These are phyloP conservation scores for Solanum clarkiae DNA, from an alignment of 257 asterid genomes.

Conservation along the genomic window DNA sequence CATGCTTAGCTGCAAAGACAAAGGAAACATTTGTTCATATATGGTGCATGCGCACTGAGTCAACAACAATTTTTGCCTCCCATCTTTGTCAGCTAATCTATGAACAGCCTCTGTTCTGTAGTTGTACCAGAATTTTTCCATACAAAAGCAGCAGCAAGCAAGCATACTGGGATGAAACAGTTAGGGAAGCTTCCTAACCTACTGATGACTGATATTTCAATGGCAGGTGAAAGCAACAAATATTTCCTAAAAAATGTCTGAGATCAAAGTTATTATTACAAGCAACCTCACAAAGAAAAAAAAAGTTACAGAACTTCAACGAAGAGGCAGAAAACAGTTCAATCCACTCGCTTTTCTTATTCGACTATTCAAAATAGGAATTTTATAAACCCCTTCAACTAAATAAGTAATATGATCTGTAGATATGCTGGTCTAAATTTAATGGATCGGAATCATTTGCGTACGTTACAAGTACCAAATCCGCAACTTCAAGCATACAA, in stretches of 20 bases:
- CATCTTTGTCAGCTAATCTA: not conserved
- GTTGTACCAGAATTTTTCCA: not conserved
- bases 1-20: constrained; percentile 52
- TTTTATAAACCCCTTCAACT: not conserved
- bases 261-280: not conserved
- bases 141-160: not conserved
- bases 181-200: not conserved
- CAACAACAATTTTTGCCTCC: not conserved
- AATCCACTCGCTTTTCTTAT: not conserved
- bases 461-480: not conserved
- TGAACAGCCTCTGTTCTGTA: not conserved
- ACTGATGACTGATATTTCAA: not conserved
- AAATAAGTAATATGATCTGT: not conserved
- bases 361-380: not conserved
- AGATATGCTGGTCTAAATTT: not conserved
- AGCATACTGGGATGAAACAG: not conserved
- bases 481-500: not conserved
- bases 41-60: not conserved
- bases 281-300: not conserved
- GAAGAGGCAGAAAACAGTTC: not conserved
- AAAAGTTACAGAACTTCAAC: not conserved
- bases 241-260: not conserved
- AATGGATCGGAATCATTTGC: not conserved
- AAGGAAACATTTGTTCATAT: not conserved
- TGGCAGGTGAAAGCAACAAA: not conserved